A percentile compares a stretch with the other conserved stretches of the same genome.
phyloP scores from a whole-genome alignment of 1,284 basidiomycete species.

The Naganishia albida region DNA sequence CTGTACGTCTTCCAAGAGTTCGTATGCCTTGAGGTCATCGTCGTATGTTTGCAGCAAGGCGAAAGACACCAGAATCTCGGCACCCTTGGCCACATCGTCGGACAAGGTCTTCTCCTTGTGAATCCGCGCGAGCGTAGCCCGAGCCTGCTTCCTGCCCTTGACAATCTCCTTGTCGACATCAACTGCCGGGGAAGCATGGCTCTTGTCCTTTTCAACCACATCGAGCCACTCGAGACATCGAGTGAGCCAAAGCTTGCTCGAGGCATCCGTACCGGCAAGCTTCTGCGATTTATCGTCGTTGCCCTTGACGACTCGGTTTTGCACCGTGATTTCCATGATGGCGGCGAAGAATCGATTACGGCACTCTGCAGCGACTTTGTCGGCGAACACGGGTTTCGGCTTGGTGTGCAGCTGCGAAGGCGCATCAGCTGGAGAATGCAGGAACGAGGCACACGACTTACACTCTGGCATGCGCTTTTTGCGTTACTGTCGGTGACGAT shows the following conservation, averaged over 20 bases:
- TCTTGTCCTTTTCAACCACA: slow-evolving; percentile 64
- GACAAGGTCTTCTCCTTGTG: slow-evolving; percentile 52
- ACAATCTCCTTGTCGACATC: slow-evolving; percentile 64
- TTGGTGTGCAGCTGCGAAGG: slow-evolving; percentile 61
- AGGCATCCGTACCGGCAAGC: slow-evolving; percentile 64
- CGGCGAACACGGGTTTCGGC: slow-evolving; percentile 72
- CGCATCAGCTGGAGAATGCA: slow-evolving; percentile 16
- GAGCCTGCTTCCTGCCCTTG: slow-evolving; percentile 58
- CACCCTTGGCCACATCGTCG: slow-evolving; percentile 61
- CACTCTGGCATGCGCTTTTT: slow-evolving; percentile 64
- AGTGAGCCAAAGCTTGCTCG: slow-evolving; percentile 78
- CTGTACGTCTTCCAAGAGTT: slow-evolving; percentile 63
- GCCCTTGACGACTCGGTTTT: slow-evolving; percentile 62
- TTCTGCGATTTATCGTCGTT: slow-evolving; percentile 54
- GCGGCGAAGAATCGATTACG: slow-evolving; percentile 71
- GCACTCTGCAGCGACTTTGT: slow-evolving; percentile 66
- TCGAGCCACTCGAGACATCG: slow-evolving; percentile 67
- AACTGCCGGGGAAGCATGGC: slow-evolving; percentile 65
- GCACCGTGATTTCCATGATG: slow-evolving; percentile 71
- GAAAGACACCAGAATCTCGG: slow-evolving; percentile 69
- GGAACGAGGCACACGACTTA: slow-evolving; percentile 55
- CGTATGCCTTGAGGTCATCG: slow-evolving; percentile 60
- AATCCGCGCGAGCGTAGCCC: slow-evolving; percentile 58
- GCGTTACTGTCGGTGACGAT: slow-evolving; percentile 68
- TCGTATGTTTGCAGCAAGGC: slow-evolving; percentile 72